Base-by-base conservation (phyloP, 2,329 filamentous ascomycete species). In the Fonsecaea nubica region DNA sequence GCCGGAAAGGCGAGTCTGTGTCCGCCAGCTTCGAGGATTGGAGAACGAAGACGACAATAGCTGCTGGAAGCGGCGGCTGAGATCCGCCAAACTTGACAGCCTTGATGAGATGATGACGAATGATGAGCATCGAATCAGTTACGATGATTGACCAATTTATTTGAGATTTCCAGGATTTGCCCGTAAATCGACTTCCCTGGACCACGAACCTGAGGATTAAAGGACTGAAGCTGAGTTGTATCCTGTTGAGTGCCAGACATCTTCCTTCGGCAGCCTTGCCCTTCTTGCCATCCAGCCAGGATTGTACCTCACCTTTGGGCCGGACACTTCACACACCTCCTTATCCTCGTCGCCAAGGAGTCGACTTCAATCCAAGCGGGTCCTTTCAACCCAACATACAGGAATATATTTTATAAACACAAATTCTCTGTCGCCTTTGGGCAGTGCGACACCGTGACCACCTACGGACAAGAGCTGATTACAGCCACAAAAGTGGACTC, bases 11-110 rank as follows among this genome's bases (percentile, higher is more conserved):
- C 54, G 71, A 18, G 63, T 68, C 32, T 63, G 73, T 50, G 65
- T 72, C 40, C 73, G 65, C 74, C 1, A 81, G 74, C 58, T 83
- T 83, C 67, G 77, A 80, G 65, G 80, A 82, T 64, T 83, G 81
- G 73, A 77, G 80, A 58, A 78, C 74, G 50, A 77, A 77, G 58
- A 76, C 79, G 5, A 74, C 68, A 32, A 68, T 74, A 32, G 76
- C 73, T 42, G 75, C 71, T 60, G 73, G 73, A 9, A 71, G 73
- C 21, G 71, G 74, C 18, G 72, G 72, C 9, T 72, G 67, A 71
- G 48, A 18, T 10, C 6, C 7, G 30, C 9, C 35, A 15, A 15
- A 15, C 12, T 36, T n/a, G 52, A n/a, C 50, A 12, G 12, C 56
- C 55, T 15, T 42, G n/a, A 58, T 40, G 32, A 42, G 4, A 35